These are phyloP conservation scores for Dendrobium chrysotoxum DNA, from an alignment of 106 monocot genomes.

Conservation along the genomic window DNA sequence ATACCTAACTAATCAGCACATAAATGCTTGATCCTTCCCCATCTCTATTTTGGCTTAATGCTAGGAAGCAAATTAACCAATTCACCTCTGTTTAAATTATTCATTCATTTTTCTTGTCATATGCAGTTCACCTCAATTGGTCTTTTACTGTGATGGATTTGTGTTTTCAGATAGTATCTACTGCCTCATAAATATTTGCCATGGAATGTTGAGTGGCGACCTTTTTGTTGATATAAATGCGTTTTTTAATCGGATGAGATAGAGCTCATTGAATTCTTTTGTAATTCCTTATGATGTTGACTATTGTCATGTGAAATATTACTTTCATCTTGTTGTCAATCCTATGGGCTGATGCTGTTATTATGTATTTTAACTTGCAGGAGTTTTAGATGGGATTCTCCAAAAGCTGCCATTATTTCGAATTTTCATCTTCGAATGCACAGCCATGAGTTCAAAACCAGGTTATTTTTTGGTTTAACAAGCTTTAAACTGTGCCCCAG, in stretches of 20 bases:
- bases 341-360: neutral
- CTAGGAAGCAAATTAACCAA: neutral
- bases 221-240: neutral
- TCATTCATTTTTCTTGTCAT: neutral
- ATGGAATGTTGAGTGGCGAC: neutral
- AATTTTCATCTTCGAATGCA: conserved; percentile 46
- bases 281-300: neutral
- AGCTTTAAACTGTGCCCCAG: neutral
- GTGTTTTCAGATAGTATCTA: neutral
- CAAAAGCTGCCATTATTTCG: conserved; percentile 27
- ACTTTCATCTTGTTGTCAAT: neutral
- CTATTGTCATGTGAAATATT: neutral
- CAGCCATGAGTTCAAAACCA: conserved; percentile 53
- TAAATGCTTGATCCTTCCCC: neutral
- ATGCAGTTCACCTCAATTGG: neutral
- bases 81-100: neutral
- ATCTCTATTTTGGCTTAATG: neutral
- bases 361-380: conserved; percentile 12
- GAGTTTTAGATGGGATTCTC: conserved; percentile 35
- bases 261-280: neutral
- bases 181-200: neutral
- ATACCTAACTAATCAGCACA: no score
- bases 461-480: conserved; percentile 15
- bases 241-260: neutral
- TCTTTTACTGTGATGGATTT: neutral